Evolutionary conservation across 2,329 filamentous ascomycete genomes (phyloP), one percentile per base, ranked within the genome.

Genomic region (Phyllosticta capitalensis): DNA sequence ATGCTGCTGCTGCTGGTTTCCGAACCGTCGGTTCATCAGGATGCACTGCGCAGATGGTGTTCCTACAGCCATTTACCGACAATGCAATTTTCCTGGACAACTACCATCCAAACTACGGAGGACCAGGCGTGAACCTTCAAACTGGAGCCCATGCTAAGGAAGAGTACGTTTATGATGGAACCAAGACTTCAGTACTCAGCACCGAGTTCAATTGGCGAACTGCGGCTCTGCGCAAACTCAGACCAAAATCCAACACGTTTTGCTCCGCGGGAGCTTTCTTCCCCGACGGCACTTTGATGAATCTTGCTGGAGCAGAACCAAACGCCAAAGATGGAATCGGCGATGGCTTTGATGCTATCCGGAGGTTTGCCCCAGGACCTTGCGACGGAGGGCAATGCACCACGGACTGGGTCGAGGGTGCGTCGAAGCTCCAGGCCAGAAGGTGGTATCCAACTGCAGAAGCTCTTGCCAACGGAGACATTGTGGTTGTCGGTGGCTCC

Each of bases 31-130:
- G 62, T 17, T 59, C 62, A 17, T 63, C 61, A 9, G 62, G 62
- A 33, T 62, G 61, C 28, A 52, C 57, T 17, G 58, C 54, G 3
- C 62, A 63, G 54, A 62, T 63, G 62, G 49, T 52, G 12, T 63
- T 63, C 19, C 56, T 62, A 10, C 62, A 58, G 28, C 61, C 62
- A 1, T 62, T 57, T 21, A 63, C 62, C 9, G 58, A 63, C 3
- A 63, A 54, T 14, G 62, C 61, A 5, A 59, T 63, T 0, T 63
- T 63, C 22, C 61, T 63, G 6, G 62, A 63, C 54, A 63, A 63
- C 56, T 63, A 62, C 52, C 61, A 63, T 17, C 51, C 60, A 24
- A 63, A 63, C 45, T 62, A 54, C 53, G 62, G 62, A 24, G 62
- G 62, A 17, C 61, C 61, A 5, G 62, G 62, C 22, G 55, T 59